These are phyloP conservation scores for Agrostemma githago DNA, from an alignment of 148 eudicot genomes.

Conservation along the genomic window DNA sequence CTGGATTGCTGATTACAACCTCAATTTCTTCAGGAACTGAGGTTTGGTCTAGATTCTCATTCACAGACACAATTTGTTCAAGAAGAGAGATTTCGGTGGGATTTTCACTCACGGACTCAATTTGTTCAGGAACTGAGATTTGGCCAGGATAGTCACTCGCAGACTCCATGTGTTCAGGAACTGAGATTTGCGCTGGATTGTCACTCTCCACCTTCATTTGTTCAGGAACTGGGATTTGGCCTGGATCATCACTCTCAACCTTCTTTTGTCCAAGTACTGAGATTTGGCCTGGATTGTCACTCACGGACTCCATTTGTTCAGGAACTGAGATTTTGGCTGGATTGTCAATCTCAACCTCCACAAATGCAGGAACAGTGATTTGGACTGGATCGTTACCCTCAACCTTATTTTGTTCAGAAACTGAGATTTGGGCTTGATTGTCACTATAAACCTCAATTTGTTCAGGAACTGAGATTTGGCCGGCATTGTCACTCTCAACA, in stretches of 20 bases:
- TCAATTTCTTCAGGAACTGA: not conserved
- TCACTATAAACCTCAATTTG: not conserved
- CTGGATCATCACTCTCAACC: conserved; percentile 1
- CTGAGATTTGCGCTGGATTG: not conserved
- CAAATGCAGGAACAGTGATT: not conserved
- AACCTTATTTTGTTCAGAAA: not conserved
- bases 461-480: conserved; percentile 1
- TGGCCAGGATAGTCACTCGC: not conserved
- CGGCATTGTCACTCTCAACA: not conserved
- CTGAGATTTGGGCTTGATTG: not conserved
- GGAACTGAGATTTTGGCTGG: not conserved
- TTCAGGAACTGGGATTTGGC: not conserved
- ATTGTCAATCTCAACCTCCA: not conserved
- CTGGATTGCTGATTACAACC: not conserved
- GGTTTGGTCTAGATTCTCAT: not conserved
- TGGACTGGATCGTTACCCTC: not conserved
- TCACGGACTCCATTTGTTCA: not conserved
- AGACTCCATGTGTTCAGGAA: not conserved
- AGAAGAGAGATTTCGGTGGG: not conserved
- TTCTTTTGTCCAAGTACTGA: conserved; percentile 3
- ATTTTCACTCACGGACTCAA: not conserved
- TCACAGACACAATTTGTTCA: not conserved
- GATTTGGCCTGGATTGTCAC: not conserved
- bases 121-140: not conserved
- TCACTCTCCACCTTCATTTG: not conserved